Conservation (phyloP, 768 basidiomycete genomes). For the Collybia sordida region DNA sequence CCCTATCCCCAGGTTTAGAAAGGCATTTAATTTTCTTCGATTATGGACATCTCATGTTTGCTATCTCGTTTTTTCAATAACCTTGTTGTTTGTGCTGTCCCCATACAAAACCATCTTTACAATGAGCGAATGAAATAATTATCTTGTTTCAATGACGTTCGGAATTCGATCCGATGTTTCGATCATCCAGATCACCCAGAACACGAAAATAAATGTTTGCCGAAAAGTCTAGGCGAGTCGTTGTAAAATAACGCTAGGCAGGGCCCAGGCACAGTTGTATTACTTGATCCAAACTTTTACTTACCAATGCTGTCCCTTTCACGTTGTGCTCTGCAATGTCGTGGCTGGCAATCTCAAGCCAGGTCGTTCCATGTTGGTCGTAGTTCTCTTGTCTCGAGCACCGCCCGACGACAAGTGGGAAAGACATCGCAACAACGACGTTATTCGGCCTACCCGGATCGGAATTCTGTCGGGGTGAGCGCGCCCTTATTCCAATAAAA, state of each 20-base stretch:
- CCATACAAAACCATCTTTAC: too few relatives aligned
- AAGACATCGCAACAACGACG: constrained; percentile 8
- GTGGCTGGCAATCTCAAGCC: constrained; percentile 9
- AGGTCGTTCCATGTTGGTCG: neutral
- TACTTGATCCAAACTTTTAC: neutral
- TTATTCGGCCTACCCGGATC: constrained; percentile 28
- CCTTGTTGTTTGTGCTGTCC: too few relatives aligned
- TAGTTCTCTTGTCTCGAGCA: neutral
- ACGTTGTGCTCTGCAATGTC: constrained; percentile 10
- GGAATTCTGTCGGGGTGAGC: constrained; percentile 34
- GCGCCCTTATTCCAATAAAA: neutral
- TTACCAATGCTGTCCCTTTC: constrained; percentile 12
- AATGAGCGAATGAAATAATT: too few relatives aligned
- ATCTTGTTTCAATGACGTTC: neutral
- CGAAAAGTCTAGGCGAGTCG: neutral
- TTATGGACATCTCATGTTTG: neutral
- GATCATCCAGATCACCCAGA: too few relatives aligned
- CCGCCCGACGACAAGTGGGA: neutral
- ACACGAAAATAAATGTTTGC: too few relatives aligned
- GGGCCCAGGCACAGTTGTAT: too few relatives aligned
- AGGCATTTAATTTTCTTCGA: neutral
- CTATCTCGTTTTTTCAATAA: too few relatives aligned
- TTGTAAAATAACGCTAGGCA: neutral
- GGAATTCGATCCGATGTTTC: too few relatives aligned
- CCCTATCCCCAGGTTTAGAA: constrained; percentile 10